These are phyloP conservation scores for Euphrasia arctica DNA, from an alignment of 305 asterid genomes.

Conservation along the genomic window DNA sequence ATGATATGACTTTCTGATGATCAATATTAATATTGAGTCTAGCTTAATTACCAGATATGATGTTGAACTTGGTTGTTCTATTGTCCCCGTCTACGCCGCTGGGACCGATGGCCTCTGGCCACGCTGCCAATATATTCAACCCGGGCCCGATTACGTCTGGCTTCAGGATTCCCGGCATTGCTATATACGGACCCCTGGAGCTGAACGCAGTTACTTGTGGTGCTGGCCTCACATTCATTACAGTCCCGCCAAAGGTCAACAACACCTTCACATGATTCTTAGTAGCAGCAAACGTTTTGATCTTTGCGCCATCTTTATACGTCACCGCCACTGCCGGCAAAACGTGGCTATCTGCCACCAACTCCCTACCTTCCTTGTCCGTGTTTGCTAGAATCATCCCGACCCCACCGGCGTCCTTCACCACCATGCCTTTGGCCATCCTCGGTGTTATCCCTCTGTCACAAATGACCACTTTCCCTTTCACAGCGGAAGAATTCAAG, in stretches of 20 bases:
- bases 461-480: no score
- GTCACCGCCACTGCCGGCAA: no score
- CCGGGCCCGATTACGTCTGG: slow-evolving; percentile 92
- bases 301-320: slow-evolving; percentile 27
- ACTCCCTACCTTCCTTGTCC: no score
- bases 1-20: no score
- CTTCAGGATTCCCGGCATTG: slow-evolving; percentile 64
- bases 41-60: slow-evolving; percentile 48
- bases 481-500: no score
- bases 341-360: no score
- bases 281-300: no score
- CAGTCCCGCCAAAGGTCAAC: slow-evolving; percentile 57
- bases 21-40: no score
- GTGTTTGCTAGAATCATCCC: no score
- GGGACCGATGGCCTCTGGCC: slow-evolving; percentile 54
- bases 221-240: slow-evolving; percentile 23
- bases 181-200: slow-evolving; percentile 67
- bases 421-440: no score
- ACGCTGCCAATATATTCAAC: slow-evolving; percentile 62
- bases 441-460: no score
- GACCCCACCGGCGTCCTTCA: no score
- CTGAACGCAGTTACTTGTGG: slow-evolving; percentile 84
- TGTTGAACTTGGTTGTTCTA: slow-evolving; percentile 48
- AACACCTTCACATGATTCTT: slow-evolving; percentile 34
- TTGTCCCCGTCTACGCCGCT: slow-evolving; percentile 45